phyloP scores from a whole-genome alignment of 2,329 filamentous ascomycete genomes.

The Xylariales sp. region DNA sequence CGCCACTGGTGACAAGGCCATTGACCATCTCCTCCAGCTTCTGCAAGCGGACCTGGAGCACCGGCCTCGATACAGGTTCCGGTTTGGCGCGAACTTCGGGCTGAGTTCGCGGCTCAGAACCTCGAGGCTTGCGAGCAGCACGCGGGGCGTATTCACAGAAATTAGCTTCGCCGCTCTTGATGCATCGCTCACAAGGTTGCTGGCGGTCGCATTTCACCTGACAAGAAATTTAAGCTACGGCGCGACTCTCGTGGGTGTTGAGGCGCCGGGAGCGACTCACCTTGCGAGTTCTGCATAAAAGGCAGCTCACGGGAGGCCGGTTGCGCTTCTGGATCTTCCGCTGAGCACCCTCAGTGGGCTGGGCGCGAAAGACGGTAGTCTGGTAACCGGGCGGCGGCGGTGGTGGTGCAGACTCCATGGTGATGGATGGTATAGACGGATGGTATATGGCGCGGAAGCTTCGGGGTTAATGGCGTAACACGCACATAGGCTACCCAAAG shows the following conservation, averaged over 20 bases:
- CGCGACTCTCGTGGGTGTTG: constrained; percentile 8
- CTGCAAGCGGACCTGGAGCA: constrained; percentile 52
- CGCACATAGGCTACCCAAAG: constrained; percentile 3
- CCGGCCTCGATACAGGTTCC: constrained; percentile 48
- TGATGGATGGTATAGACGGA: too few relatives aligned
- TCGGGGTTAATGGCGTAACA: constrained; percentile 43
- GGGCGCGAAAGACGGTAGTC: constrained; percentile 53
- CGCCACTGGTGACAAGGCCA: constrained; percentile 45
- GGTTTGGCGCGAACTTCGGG: constrained; percentile 44
- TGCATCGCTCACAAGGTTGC: constrained; percentile 55
- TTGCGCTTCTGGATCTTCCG: constrained; percentile 55
- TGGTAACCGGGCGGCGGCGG: constrained; percentile 44
- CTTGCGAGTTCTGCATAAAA: constrained; percentile 52
- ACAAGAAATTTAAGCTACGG: constrained; percentile 26
- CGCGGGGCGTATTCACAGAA: constrained; percentile 54
- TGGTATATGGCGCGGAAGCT: constrained; percentile 32
- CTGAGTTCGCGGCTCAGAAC: constrained; percentile 48
- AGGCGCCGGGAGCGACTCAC: constrained; percentile 40
- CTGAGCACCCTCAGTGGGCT: constrained; percentile 50
- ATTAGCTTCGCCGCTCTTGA: constrained; percentile 52
- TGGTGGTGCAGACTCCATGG: constrained; percentile 46
- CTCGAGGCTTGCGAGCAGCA: constrained; percentile 48
- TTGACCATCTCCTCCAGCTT: constrained; percentile 54
- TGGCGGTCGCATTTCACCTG: constrained; percentile 55
- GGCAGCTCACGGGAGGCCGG: constrained; percentile 52